Percentiles rank a stretch among this genome's conserved stretches.
phyloP scores from a whole-genome alignment of 352 stramenopile species.

The Detonula confervacea region DNA sequence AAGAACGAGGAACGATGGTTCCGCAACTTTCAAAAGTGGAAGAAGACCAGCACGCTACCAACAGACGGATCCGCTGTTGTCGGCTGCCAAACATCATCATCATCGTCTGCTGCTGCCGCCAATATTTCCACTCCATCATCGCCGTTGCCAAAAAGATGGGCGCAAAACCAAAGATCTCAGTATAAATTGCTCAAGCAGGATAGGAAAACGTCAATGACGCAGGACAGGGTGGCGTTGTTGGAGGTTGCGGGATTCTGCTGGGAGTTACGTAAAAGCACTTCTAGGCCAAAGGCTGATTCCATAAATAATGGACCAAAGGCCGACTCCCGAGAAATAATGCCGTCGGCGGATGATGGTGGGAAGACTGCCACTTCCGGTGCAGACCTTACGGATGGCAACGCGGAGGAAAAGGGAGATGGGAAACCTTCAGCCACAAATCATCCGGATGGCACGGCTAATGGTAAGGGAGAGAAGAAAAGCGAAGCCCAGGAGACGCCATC shows the following conservation, averaged over 20 bases:
- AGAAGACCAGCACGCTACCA: too few species aligned
- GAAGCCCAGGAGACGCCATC: neutral
- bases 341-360: neutral
- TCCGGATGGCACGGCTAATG: neutral
- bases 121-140: neutral
- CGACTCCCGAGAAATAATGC: too few species aligned
- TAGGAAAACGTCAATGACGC: constrained; percentile 34
- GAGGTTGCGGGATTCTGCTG: constrained; percentile 39
- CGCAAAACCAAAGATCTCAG: constrained; percentile 22
- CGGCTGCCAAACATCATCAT: constrained; percentile 5
- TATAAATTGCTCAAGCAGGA: constrained; percentile 22
- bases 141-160: constrained; percentile 31
- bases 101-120: too few species aligned
- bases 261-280: constrained; percentile 8
- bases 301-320: too few species aligned
- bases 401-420: neutral
- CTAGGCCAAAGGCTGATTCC: neutral
- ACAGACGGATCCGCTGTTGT: too few species aligned
- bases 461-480: constrained; percentile 1
- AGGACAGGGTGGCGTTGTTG: constrained; percentile 23
- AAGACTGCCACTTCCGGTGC: neutral
- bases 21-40: constrained; percentile 44
- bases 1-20: constrained; percentile 38
- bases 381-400: neutral
- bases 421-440: neutral